Base-by-base conservation (phyloP, 371 early-diverging fungal species). In the Chytridiales sp. region DNA sequence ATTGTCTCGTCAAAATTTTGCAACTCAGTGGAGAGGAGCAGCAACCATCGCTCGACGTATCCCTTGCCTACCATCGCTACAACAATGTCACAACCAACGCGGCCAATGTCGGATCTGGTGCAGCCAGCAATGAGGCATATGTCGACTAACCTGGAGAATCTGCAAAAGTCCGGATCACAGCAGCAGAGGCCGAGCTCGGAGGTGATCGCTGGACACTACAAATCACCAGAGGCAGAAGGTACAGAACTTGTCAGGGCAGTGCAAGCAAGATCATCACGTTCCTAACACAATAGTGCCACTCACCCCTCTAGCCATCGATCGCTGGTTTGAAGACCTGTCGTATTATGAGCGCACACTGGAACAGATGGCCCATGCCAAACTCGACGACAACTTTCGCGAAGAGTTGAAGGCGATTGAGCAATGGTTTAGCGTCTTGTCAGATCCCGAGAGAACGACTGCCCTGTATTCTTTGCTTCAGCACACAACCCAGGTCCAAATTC, bases 361-460 rank as follows among this genome's bases (percentile, higher is more conserved):
- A 70, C 87, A 89, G 30, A 94, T 96, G 95, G 92, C 94, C n/a
- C 79, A 81, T 34, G 89, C 89, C 17, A 92, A 89, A 67, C 74
- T 94, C 56, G 94, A 95, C 73, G 91, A 88, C 55, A 85, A 83
- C 53, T 97, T 95, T 67, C 88, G 90, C 67, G 95, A 95, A 51
- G 97, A 97, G 69, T 80, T 95, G 43, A 82, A 85, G 29, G 91
- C 93, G 42, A 91, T 96, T 47, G 94, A 96, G 67, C 88, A 94
- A 60, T 96, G 97, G 97, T 95, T 94, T 77, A 70, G 63, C 30
- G 92, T 91, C 29, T 78, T 94, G 54, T 81, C 88, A 4, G 93
- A 93, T 64, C 87, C 92, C 24, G 97, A 97, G 74, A 79, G 93
- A 27, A 95, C 94, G 1, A 87, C 94, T 24, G 87, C 92, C 27